Evolutionary conservation across 192 early-diverging fungal species (phyloP), one percentile per base, ranked within the genome.

Genomic region (Coemansia sp.): DNA sequence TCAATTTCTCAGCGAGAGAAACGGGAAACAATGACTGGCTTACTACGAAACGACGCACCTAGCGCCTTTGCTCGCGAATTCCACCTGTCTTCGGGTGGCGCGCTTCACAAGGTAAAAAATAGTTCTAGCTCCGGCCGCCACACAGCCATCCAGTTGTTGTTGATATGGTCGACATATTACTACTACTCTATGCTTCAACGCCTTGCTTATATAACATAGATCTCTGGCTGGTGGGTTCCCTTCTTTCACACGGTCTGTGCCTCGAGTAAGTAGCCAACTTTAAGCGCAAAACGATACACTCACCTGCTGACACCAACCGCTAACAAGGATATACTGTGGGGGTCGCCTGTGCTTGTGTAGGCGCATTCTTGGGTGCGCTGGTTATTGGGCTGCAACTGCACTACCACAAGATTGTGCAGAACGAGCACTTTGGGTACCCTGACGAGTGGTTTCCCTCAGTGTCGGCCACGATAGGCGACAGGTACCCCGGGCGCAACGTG

Each of bases 401-500:
- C 70, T 94, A 94, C 77, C 79, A 88, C 76, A 91, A 92, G 79
- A 93, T 94, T 67, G 93, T 94, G 63, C 83, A 88, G 68, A 94
- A 94, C 66, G 89, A 90, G 73, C 80, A 89, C 78, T 91, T 84
- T 60, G 93, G 93, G 9, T 94, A 93, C 60, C 93, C 93, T 0
- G 86, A 94, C 62, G 86, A 87, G 62, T 92, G 93, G 93, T 92
- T 94, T 53, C 93, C 93, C 36, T 93, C 92, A 64, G 92, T 94
- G 2, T 91, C 90, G 52, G 93, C 93, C 0, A 88, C 91, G 1
- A 94, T 91, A 50, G 93, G 93, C 70, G 93, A 94, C 72, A 74
- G 92, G 67, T 94, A 92, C 72, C 93, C 91, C 7, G 91, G 88
- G 8, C 83, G 93, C 22, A 88, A 85, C 47, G 84, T 93, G 29